These are phyloP conservation scores for Cyclanthera cordifolia DNA, from an alignment of 306 rosid species.

Conservation along the genomic window DNA sequence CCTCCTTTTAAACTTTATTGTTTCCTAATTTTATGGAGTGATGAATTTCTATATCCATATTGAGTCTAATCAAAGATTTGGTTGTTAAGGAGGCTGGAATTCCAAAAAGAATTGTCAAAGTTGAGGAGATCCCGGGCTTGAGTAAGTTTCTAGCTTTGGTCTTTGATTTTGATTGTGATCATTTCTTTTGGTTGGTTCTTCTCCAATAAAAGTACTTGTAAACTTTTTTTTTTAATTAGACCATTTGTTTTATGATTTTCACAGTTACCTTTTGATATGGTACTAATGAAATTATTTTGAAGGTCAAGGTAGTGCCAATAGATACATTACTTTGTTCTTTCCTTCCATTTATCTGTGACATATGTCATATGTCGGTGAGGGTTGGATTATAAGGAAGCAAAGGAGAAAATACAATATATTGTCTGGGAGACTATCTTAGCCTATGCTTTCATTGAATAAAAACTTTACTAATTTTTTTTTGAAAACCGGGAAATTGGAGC, in stretches of 20 bases:
- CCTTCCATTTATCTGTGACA: neutral
- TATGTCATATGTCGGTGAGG: neutral
- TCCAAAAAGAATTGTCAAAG: constrained; percentile 54
- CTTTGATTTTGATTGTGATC: neutral
- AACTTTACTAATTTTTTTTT: too few relatives aligned
- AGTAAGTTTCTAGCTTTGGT: constrained; percentile 42
- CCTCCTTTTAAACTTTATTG: neutral
- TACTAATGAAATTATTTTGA: neutral
- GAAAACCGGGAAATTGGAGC: too few relatives aligned
- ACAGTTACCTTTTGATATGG: neutral
- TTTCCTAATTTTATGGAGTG: neutral
- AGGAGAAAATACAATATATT: neutral
- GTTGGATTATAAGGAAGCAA: neutral
- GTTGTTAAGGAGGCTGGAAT: constrained; percentile 66
- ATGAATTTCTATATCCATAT: neutral
- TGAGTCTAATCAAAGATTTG: constrained; percentile 12
- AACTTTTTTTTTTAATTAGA: neutral
- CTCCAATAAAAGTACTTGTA: neutral
- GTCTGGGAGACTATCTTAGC: neutral
- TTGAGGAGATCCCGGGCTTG: constrained; percentile 84
- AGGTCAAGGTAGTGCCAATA: neutral
- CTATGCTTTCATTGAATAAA: neutral
- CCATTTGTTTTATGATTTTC: neutral
- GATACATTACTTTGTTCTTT: neutral
- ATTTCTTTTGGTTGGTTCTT: neutral